These are phyloP conservation scores for Besnoitia besnoiti DNA, from an alignment of 169 alveolate species.

Conservation along the genomic window DNA sequence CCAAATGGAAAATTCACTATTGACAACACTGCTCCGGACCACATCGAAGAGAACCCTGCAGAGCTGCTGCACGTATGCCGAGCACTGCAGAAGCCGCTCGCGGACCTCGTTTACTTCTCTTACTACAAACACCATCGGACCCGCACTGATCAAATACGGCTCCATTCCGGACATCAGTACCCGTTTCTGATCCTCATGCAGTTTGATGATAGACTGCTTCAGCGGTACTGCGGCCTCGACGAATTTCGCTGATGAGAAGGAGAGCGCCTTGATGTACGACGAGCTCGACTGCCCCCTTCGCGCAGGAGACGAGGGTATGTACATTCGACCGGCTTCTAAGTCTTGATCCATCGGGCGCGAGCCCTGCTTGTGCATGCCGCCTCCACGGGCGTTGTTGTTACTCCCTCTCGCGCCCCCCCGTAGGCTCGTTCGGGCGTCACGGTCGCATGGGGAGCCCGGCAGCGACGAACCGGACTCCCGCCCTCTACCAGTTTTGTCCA, in stretches of 20 bases:
- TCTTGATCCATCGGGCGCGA: not conserved
- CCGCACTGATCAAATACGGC: constrained; percentile 59
- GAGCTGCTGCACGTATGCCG: constrained; percentile 44
- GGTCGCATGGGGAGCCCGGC: not conserved
- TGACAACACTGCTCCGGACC: not conserved
- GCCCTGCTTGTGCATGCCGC: not conserved
- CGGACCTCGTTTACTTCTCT: constrained; percentile 52
- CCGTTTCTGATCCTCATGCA: constrained; percentile 31
- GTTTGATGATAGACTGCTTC: constrained; percentile 8
- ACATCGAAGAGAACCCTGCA: constrained; percentile 21
- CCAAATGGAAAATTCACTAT: not conserved
- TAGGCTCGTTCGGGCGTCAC: not conserved
- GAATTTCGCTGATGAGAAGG: constrained; percentile 12
- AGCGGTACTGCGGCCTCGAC: not conserved
- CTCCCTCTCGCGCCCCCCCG: not conserved
- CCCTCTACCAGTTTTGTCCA: not conserved
- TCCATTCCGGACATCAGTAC: constrained; percentile 61
- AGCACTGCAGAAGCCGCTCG: constrained; percentile 48
- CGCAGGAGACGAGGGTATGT: not conserved
- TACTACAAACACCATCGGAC: constrained; percentile 55
- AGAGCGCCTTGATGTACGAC: not conserved
- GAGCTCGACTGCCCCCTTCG: not conserved
- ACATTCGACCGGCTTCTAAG: not conserved
- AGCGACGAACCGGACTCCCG: not conserved
- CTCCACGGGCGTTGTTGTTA: not conserved